Conservation (phyloP, 1,139 yeast species). For the Lodderomyces parapsilosis region DNA sequence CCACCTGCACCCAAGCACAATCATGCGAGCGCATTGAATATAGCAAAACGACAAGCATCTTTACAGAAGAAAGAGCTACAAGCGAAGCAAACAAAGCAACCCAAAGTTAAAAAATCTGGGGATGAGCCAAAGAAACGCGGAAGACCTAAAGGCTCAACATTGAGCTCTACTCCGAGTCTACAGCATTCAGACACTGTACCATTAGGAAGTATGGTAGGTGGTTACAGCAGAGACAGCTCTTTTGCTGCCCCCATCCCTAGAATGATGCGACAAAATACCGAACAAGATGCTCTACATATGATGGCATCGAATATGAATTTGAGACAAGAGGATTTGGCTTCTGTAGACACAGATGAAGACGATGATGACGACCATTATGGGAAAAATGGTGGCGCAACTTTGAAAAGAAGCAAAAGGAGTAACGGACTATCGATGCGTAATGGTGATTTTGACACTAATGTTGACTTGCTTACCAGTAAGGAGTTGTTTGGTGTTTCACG, state of each 20-base stretch:
- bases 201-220: slow-evolving; percentile 13
- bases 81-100: slow-evolving; percentile 7
- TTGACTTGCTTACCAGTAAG: slow-evolving; percentile 38
- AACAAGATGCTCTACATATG: slow-evolving; percentile 41
- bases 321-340: slow-evolving; percentile 39
- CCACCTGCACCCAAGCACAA: slow-evolving; percentile 86
- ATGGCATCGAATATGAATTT: slow-evolving; percentile 37
- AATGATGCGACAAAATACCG: slow-evolving; percentile 43
- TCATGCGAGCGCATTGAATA: slow-evolving; percentile 59
- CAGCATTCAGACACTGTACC: slow-evolving; percentile 36
- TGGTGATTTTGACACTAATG: slow-evolving; percentile 16
- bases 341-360: slow-evolving; percentile 34
- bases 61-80: slow-evolving; percentile 11
- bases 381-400: slow-evolving; percentile 5
- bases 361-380: slow-evolving; percentile 18
- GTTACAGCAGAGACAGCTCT: slow-evolving; percentile 19
- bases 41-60: slow-evolving; percentile 42
- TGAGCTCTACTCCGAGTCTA: slow-evolving; percentile 28
- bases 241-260: slow-evolving; percentile 20
- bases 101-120: slow-evolving; percentile 1
- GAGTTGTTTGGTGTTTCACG: slow-evolving; percentile 47
- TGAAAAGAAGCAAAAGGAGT: slow-evolving; percentile 1
- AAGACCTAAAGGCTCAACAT: slow-evolving; percentile 40
- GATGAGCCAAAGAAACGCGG: slow-evolving; percentile 47
- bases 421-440: slow-evolving; percentile 4